These are phyloP conservation scores for Sclerotinia spermophila DNA, from an alignment of 2,329 filamentous ascomycete genomes.

Conservation along the genomic window DNA sequence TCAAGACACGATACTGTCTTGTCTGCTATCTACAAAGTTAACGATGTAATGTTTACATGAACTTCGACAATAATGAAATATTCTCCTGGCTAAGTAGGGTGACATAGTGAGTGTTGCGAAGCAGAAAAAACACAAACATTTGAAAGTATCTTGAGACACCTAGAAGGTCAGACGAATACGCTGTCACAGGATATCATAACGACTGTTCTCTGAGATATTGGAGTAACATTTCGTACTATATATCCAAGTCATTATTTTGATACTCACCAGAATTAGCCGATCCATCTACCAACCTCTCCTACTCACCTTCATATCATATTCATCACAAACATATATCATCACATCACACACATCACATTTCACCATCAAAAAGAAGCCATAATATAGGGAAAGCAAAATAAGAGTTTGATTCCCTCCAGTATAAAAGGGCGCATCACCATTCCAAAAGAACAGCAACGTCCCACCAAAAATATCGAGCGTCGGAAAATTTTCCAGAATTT, in stretches of 20 bases:
- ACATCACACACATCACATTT: not conserved
- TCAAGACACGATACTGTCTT: not conserved
- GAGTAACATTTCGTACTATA: not conserved
- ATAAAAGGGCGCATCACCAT: slow-evolving; percentile 1
- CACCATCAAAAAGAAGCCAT: not conserved
- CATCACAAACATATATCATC: not conserved
- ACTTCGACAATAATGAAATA: not conserved
- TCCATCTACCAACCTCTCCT: not conserved
- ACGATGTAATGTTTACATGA: not conserved
- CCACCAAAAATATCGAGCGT: not conserved
- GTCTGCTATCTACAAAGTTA: not conserved
- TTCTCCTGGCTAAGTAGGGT: too few species aligned
- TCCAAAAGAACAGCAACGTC: not conserved
- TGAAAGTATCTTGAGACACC: not conserved
- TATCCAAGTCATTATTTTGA: not conserved
- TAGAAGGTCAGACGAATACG: too few species aligned
- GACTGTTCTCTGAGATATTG: not conserved
- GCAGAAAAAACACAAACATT: not conserved
- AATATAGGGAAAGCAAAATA: slow-evolving; percentile 14
- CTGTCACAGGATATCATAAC: not conserved
- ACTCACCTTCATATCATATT: not conserved
- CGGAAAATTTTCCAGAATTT: not conserved
- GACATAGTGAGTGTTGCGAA: not conserved
- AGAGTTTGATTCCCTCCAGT: slow-evolving; percentile 9
- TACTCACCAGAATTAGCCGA: not conserved